These are phyloP conservation scores for Tuber calosporum DNA, from an alignment of 495 filamentous ascomycete species.

Conservation along the genomic window DNA sequence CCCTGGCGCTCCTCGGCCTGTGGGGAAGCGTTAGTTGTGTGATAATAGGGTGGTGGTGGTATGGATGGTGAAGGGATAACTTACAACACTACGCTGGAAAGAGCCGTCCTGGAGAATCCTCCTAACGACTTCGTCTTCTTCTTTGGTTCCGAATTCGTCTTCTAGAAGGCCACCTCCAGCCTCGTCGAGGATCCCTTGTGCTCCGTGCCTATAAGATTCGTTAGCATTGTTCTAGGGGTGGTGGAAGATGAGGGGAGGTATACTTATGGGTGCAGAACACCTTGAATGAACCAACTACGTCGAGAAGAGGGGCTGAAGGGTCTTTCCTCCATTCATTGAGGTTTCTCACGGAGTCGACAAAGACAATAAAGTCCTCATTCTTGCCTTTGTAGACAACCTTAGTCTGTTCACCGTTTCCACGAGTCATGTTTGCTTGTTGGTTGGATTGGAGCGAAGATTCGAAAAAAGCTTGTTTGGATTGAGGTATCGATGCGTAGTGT, in stretches of 20 bases:
- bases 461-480: neutral
- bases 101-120: slow-evolving; percentile 72
- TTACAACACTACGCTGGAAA: slow-evolving; percentile 60
- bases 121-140: slow-evolving; percentile 69
- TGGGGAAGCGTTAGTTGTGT: slow-evolving; percentile 8
- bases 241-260: slow-evolving; percentile 20
- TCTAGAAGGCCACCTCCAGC: slow-evolving; percentile 68
- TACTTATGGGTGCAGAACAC: slow-evolving; percentile 88
- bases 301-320: slow-evolving; percentile 64
- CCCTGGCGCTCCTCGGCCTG: slow-evolving; percentile 34
- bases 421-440: slow-evolving; percentile 56
- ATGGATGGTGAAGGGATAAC: slow-evolving; percentile 33
- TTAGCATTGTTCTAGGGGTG: neutral
- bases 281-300: slow-evolving; percentile 85
- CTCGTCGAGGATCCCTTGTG: slow-evolving; percentile 67
- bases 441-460: slow-evolving; percentile 17
- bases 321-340: slow-evolving; percentile 79
- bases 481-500: too few relatives aligned
- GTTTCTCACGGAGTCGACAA: slow-evolving; percentile 65
- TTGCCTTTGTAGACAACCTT: slow-evolving; percentile 90
- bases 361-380: slow-evolving; percentile 83
- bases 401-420: slow-evolving; percentile 63
- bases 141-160: slow-evolving; percentile 75
- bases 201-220: slow-evolving; percentile 60
- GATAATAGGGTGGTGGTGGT: neutral